These are phyloP conservation scores for Camellia lanceoleosa DNA, from an alignment of 148 eudicot species.

Conservation along the genomic window DNA sequence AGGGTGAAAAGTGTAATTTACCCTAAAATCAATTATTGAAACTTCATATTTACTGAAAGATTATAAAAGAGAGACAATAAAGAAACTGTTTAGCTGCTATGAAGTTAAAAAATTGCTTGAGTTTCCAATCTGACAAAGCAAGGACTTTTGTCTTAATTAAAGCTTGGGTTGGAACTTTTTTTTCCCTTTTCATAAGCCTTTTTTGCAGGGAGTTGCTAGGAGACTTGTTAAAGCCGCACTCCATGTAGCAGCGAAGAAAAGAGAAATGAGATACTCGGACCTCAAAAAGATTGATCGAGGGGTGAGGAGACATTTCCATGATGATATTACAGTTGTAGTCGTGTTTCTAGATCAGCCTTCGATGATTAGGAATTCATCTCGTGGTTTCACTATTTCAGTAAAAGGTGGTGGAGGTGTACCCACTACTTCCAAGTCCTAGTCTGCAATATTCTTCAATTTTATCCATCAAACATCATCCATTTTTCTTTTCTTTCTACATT, in stretches of 20 bases:
- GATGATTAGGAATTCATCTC: constrained; percentile 18
- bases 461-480: not conserved
- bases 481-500: not conserved
- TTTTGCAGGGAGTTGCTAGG: constrained; percentile 55
- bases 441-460: not conserved
- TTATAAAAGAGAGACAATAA: not conserved
- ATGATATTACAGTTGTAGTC: constrained; percentile 65
- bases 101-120: too few relatives aligned
- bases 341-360: constrained; percentile 43
- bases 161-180: not conserved
- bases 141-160: not conserved
- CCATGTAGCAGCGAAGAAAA: constrained; percentile 52
- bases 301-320: constrained; percentile 73
- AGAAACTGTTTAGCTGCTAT: not conserved
- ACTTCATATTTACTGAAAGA: not conserved
- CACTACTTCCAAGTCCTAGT: constrained; percentile 19
- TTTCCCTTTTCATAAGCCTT: not conserved
- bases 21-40: not conserved
- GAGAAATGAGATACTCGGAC: constrained; percentile 68
- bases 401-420: constrained; percentile 37
- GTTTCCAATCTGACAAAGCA: not conserved
- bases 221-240: constrained; percentile 60
- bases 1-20: too few relatives aligned
- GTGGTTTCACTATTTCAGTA: constrained; percentile 29
- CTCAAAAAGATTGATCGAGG: constrained; percentile 63